These are phyloP conservation scores for Aspergillus jensenii DNA, from an alignment of 2,329 filamentous ascomycete genomes.

Conservation along the genomic window DNA sequence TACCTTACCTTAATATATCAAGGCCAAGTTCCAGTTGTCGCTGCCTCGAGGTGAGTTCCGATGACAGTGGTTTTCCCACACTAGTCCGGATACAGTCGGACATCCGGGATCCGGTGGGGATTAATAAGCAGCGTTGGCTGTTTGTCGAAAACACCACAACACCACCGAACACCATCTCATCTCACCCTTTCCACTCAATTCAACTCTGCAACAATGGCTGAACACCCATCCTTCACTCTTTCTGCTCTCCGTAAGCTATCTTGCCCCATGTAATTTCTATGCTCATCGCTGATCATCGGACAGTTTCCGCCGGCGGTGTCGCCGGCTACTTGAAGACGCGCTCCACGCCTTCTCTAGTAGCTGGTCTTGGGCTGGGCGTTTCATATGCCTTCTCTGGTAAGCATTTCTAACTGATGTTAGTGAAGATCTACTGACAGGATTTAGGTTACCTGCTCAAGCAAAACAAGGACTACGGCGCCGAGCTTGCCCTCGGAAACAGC, in stretches of 20 bases:
- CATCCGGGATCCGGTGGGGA: too few species aligned
- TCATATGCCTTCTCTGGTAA: conserved; percentile 20
- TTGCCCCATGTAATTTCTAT: not conserved
- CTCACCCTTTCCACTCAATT: not conserved
- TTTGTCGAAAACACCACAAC: too few species aligned
- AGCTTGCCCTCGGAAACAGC: conserved; percentile 21
- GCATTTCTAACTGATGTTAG: not conserved
- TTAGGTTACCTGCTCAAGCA: conserved; percentile 19
- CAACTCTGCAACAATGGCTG: conserved; percentile 1
- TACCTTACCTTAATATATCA: too few species aligned
- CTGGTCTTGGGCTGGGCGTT: conserved; percentile 17
- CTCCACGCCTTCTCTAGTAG: conserved; percentile 18
- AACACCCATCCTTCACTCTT: conserved; percentile 8
- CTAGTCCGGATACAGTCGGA: too few species aligned
- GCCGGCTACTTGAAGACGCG: conserved; percentile 18
- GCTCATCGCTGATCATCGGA: not conserved
- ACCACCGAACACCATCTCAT: too few species aligned
- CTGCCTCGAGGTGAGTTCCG: too few species aligned
- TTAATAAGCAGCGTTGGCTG: too few species aligned
- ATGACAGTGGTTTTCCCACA: too few species aligned
- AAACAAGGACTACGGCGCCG: conserved; percentile 23
- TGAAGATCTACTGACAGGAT: not conserved
- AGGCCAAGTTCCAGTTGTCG: too few species aligned
- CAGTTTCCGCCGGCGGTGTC: conserved; percentile 18
- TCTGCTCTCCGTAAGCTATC: conserved; percentile 3